Evolutionary conservation across 1,284 basidiomycete genomes (phyloP).

Genomic region (Apiotrichum laibachii): DNA sequence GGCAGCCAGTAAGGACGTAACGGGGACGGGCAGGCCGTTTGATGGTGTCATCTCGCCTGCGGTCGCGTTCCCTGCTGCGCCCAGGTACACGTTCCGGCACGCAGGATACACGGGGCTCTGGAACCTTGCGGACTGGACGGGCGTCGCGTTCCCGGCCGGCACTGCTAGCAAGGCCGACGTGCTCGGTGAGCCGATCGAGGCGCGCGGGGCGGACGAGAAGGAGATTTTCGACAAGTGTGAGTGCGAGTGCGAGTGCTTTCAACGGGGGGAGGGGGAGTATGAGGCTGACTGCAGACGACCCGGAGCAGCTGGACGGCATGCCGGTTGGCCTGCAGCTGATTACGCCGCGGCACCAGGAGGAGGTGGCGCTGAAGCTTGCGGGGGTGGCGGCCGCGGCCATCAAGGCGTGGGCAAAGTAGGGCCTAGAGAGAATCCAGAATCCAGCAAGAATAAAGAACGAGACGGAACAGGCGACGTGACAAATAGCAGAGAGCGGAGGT

Average conservation of each 20-base stretch:
- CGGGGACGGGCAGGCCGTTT: constrained; percentile 17
- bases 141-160: constrained; percentile 61
- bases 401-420: not conserved
- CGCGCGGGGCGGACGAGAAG: constrained; percentile 56
- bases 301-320: constrained; percentile 57
- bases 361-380: constrained; percentile 15
- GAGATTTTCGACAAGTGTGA: constrained; percentile 58
- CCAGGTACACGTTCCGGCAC: constrained; percentile 13
- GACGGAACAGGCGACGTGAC: too few relatives aligned
- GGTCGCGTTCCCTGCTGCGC: constrained; percentile 11
- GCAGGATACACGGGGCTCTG: constrained; percentile 18
- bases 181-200: constrained; percentile 36
- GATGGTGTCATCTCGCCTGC: constrained; percentile 21
- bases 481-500: too few relatives aligned
- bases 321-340: constrained; percentile 66
- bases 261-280: not conserved
- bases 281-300: constrained; percentile 54
- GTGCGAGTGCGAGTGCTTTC: too few relatives aligned
- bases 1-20: constrained; percentile 7
- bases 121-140: constrained; percentile 58
- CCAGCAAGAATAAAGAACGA: too few relatives aligned
- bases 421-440: too few relatives aligned
- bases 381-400: constrained; percentile 46
- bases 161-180: constrained; percentile 58
- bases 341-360: constrained; percentile 59